Evolutionary conservation across 306 rosid genomes (phyloP), one percentile per base, ranked within the genome.

Genomic region (Ormosia semicastrata): DNA sequence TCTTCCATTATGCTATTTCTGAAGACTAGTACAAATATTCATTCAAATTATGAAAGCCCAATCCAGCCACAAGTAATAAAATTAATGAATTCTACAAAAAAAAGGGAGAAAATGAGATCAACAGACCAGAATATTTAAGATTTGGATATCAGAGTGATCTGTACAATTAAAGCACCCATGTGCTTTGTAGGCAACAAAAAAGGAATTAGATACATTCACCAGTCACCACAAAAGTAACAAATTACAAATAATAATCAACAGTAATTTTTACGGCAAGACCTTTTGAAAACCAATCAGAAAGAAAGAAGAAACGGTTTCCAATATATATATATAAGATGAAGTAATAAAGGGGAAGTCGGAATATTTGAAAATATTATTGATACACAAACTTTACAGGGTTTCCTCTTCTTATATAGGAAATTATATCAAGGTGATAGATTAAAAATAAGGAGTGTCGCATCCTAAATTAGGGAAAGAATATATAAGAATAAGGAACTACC

Each of bases 1-100:
- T 90, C 97, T 80, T 93, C 97, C 98, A 93, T 93, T 68, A 47
- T 83, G 57, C 60, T 67, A 59, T 46, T 76, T 82, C 39, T 66
- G 65, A 63, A 53, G 78, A 70, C 80, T 66, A 84, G n/a, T n/a
- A 84, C 75, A 83, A 86, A 67, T 73, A 81, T 66, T 78, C 85
- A 73, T 83, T 77, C 86, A 78, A 79, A 75, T 64, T 73, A 72
- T 58, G 75, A 79, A 81, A 73, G 53, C 82, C 75, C 49, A 67
- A 72, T 79, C 75, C 85, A 82, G 83, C 91, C 83, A 81, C 84
- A 83, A 69, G 81, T 57, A 64, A 60, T 49, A 66, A 53, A 50
- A 59, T 66, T 75, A 87, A 57, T 43, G 47, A 76, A 44, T 64
- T 54, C 49, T 57, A 33, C 5, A 10, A 15, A 65, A 14, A 46